phyloP scores from a whole-genome alignment of 129 eudicot genomes.

The Artemisia argyi region DNA sequence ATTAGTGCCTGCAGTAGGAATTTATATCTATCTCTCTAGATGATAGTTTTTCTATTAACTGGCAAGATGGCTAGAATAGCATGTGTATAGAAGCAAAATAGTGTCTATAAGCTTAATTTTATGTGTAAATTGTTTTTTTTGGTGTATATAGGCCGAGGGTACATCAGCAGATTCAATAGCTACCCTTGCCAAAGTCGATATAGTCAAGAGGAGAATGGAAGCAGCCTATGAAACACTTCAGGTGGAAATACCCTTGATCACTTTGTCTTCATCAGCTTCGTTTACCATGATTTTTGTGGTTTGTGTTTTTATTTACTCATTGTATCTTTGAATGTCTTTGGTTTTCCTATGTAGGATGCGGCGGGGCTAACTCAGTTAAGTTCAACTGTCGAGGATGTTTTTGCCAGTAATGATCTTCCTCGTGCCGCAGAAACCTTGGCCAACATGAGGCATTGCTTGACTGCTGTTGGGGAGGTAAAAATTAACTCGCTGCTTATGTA shows the following conservation, averaged over 20 bases:
- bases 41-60: slow-evolving; percentile 3
- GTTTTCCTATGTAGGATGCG: slow-evolving; percentile 67
- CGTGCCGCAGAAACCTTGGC: slow-evolving; percentile 98
- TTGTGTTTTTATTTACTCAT: slow-evolving; percentile 10
- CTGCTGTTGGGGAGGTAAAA: slow-evolving; percentile 96
- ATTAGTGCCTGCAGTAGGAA: background rate
- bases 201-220: slow-evolving; percentile 97
- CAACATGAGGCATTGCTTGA: slow-evolving; percentile 95
- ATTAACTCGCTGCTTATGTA: background rate
- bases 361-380: slow-evolving; percentile 98
- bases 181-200: slow-evolving; percentile 91
- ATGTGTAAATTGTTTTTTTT: background rate
- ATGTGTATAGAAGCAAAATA: background rate
- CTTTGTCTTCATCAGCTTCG: slow-evolving; percentile 18
- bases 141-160: slow-evolving; percentile 84
- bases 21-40: background rate
- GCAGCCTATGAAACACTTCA: slow-evolving; percentile 94
- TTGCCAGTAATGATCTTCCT: slow-evolving; percentile 99
- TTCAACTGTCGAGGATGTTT: slow-evolving; percentile 98
- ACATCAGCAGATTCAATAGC: slow-evolving; percentile 97
- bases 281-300: background rate
- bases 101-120: slow-evolving; percentile 6
- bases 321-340: slow-evolving; percentile 3
- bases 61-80: slow-evolving; percentile 6
- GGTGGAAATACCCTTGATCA: slow-evolving; percentile 45